Evolutionary conservation across 495 filamentous ascomycete genomes (phyloP), one percentile per base, ranked within the genome.

Genomic region (Cercophora sp.): DNA sequence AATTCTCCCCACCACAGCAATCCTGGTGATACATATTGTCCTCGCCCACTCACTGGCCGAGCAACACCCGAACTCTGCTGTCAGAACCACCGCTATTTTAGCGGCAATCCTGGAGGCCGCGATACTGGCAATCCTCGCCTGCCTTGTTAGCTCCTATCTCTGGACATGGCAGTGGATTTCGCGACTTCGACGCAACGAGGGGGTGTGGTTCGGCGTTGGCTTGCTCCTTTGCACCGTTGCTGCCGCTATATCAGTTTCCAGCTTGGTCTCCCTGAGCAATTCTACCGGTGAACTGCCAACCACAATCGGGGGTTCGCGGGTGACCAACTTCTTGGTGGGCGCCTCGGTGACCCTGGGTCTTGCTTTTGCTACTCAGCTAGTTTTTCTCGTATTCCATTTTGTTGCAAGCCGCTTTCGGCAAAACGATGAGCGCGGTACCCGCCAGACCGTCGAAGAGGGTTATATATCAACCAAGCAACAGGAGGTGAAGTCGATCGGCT

Each of bases 401-500:
- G 47, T 74, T 24, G 23, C 48, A 20, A 54, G 54, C 25, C 61
- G 70, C 22, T 31, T 59, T 1, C 57, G 57, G 9, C 63, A 58
- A 36, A 48, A 56, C 26, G 56, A 56, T 8, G 56, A 58, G 11
- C 52, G 57, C 2, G 24, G 47, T 16, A 64, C 61, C 13, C 49
- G 58, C 31, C 57, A 67, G 27, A 62, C 62, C 1, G 68, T 67
- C 5, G 64, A 67, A 13, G 68, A 66, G 23, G 41, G 29, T 31
- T 55, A 49, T 41, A 58, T 57, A 25, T 48, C 57, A 34, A 54
- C 57, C 10, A 54, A 59, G n/a, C 64, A 59, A 10, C 54, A 58
- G 5, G 62, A 57, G 15, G 59, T 78, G 40, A 78, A 77, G 53
- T 64, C 75, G 20, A 68, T 76, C 18, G 66, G 69, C n/a, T 78